phyloP scores from a whole-genome alignment of 257 asterid genomes.

The Solanum piurae region DNA sequence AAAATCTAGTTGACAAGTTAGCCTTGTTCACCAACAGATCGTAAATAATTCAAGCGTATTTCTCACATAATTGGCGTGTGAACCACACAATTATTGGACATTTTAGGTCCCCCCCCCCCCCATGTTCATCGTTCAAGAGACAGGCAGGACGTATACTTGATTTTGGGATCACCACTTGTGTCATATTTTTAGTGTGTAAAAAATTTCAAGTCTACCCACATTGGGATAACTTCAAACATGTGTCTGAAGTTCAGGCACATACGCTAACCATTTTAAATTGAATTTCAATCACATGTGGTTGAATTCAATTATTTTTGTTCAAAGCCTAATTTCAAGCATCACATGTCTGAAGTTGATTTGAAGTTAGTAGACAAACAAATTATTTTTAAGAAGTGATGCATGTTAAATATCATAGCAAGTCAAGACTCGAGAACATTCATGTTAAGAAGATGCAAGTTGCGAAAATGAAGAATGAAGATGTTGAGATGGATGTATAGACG shows the following conservation, averaged over 20 bases:
- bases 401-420: too few species aligned
- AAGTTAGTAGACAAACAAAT: background rate
- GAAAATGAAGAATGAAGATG: background rate
- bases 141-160: background rate
- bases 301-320: background rate
- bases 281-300: background rate
- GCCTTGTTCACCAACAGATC: background rate
- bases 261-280: background rate
- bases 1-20: background rate
- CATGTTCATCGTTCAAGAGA: background rate
- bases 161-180: background rate
- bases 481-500: background rate
- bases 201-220: too few species aligned
- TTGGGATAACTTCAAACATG: too few species aligned
- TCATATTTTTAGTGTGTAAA: too few species aligned
- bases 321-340: background rate
- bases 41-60: background rate
- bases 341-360: background rate
- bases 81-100: background rate
- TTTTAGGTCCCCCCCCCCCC: background rate
- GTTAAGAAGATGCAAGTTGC: background rate
- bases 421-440: background rate
- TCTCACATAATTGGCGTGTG: background rate
- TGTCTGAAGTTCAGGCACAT: background rate
- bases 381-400: background rate